phyloP scores from a whole-genome alignment of 257 asterid genomes.

The Linderniella brevidens region DNA sequence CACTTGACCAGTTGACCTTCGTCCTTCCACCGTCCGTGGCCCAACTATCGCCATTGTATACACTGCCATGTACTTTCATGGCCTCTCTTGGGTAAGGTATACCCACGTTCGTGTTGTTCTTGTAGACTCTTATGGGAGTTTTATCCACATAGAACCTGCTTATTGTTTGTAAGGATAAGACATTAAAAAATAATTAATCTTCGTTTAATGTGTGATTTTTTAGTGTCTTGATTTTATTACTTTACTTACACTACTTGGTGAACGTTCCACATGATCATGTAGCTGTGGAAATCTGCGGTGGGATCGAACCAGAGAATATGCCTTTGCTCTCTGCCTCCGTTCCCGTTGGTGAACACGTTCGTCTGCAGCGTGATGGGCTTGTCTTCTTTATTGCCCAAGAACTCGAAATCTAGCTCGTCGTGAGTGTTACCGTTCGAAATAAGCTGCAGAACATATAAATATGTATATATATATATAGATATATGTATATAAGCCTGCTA shows the following conservation, averaged over 20 bases:
- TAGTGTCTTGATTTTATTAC: too few species aligned
- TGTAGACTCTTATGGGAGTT: constrained; percentile 45
- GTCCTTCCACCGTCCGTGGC: constrained; percentile 54
- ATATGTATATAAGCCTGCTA: too few species aligned
- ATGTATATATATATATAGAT: too few species aligned
- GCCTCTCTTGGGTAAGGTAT: constrained; percentile 31
- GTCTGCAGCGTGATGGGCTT: constrained; percentile 46
- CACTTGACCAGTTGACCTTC: constrained; percentile 33
- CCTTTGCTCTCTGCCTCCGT: constrained; percentile 51
- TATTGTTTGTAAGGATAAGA: not conserved
- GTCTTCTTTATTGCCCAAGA: constrained; percentile 54
- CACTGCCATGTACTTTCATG: constrained; percentile 36
- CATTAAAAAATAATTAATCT: not conserved
- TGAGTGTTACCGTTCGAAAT: constrained; percentile 19
- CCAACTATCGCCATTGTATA: constrained; percentile 51
- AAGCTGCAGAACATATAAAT: constrained; percentile 21
- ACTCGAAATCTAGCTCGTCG: constrained; percentile 62
- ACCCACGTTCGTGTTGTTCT: constrained; percentile 25
- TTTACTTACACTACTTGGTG: constrained; percentile 40
- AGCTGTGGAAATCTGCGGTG: constrained; percentile 42
- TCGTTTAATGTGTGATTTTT: not conserved
- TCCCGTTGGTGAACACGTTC: constrained; percentile 39
- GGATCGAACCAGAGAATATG: constrained; percentile 64
- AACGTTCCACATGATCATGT: constrained; percentile 47
- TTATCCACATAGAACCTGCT: constrained; percentile 45